Evolutionary conservation across 306 rosid species (phyloP), one percentile per base, ranked within the genome.

Genomic region (Cucumis melo): DNA sequence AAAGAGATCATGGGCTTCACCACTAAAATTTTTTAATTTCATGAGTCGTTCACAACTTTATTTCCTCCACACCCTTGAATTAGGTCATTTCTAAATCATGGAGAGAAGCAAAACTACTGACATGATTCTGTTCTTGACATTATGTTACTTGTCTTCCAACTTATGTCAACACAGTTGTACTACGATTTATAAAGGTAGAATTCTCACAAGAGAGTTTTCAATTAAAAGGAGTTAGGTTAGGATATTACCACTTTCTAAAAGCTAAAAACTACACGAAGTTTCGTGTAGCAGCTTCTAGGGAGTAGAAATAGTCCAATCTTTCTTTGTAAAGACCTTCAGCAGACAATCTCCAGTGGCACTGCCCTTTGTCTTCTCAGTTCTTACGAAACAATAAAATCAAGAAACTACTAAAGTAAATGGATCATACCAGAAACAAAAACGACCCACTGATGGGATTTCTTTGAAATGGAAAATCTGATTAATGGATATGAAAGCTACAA

Each of bases 281-380:
- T 46, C 74, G 83, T 77, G 51, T 50, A 89, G 5, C 90, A 50
- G 83, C 74, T 21, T 83, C 71, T 38, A 89, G 14, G 82, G 66
- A 88, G 65, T 86, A 87, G 72, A 89, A 91, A 32, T 80, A 82
- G 21, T 89, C 90, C 82, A 89, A 84, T 61, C 80, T 89, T 58
- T 85, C 93, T 73, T 80, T 46, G 53, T 46, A 1, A 46, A 46
- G 53, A 12, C 5, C 53, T 13, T 46, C 17, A 13, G 1, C 53
- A 46, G 53, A 71, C 89, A 86, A 39, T 76, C 58, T 41, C 81
- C 79, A 23, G 5, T 36, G 17, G 61, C 12, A 14, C 79, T 68
- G 4, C 81, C 78, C 6, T 58, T 10, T 5, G 81, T 84, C 6
- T 64, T 29, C 20, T 10, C 78, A 76, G 5, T 64, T 29, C 20